Evolutionary conservation across 2,329 filamentous ascomycete genomes (phyloP).

Genomic region (Cytospora paraplurivora): DNA sequence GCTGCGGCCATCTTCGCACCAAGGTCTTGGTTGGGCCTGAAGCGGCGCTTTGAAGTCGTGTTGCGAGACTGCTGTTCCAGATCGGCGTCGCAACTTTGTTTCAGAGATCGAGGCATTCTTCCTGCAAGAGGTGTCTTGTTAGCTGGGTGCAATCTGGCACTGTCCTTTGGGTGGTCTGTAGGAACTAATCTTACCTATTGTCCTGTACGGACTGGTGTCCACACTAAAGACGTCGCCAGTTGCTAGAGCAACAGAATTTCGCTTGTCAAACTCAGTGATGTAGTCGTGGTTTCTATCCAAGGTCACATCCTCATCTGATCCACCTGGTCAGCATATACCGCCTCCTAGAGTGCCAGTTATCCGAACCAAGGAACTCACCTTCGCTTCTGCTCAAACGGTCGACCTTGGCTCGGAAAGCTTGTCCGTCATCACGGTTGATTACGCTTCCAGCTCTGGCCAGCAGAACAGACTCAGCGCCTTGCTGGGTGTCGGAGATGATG

Average conservation of each 20-base stretch:
- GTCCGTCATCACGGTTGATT: constrained; percentile 18
- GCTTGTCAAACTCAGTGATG: constrained; percentile 5
- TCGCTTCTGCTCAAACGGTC: constrained; percentile 22
- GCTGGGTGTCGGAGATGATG: constrained; percentile 23
- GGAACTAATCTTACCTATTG: constrained; percentile 9
- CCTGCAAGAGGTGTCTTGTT: constrained; percentile 5
- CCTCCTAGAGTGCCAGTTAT: no score
- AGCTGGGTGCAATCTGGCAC: background rate
- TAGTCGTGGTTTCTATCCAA: background rate
- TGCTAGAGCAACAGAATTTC: constrained; percentile 5
- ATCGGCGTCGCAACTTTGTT: constrained; percentile 2
- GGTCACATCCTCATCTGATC: background rate
- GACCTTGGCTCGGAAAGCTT: constrained; percentile 16
- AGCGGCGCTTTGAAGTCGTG: background rate
- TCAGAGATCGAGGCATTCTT: constrained; percentile 3
- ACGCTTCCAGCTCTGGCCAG: constrained; percentile 24
- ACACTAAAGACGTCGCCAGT: background rate
- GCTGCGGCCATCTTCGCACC: constrained; percentile 16
- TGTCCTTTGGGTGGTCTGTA: constrained; percentile 6
- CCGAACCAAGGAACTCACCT: constrained; percentile 5
- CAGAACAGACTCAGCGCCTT: constrained; percentile 22
- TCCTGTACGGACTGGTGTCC: constrained; percentile 6
- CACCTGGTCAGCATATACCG: background rate
- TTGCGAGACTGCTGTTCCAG: constrained; percentile 17
- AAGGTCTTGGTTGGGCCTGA: background rate